Evolutionary conservation across 1,284 basidiomycete species (phyloP), one percentile per base, ranked within the genome.

Genomic region (Puccinia triticina): DNA sequence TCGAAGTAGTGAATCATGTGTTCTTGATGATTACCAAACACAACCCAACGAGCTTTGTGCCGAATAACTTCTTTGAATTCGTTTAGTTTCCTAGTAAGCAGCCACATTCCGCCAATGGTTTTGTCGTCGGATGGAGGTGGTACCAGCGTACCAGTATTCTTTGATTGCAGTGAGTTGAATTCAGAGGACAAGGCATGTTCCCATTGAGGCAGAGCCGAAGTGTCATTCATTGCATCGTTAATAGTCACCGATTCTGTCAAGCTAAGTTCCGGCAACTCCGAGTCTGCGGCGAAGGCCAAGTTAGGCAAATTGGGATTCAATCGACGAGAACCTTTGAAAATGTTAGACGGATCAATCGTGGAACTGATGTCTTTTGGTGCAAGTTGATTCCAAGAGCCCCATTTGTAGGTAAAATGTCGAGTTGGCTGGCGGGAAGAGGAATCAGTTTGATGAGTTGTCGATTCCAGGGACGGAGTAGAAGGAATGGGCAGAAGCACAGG

Each of bases 1-100:
- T n/a, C n/a, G n/a, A n/a, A n/a, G 23, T 77, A 77, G 43, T 77
- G 55, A 21, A 61, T 21, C 59, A 59, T 66, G n/a, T 61, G 37
- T 34, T 40, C 46, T 46, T 77, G 75, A 77, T 77, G 55, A 32
- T 77, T 77, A 26, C 75, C 57, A 26, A 77, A 77, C 2, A 32
- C 21, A 12, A 79, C 66, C 64, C 50, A 79, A 18, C n/a, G 29
- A 5, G 74, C 74, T 40, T 76, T 76, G 37, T 76, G 57, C 3
- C 74, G 3, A 1, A 26, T 23, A 10, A 61, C 40, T n/a, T 76
- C 57, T 14, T 50, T 50, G 34, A 76, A 43, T 37, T 78, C 64
- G 34, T 78, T 61, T 18, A 32, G 21, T 40, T 78, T 78, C 5
- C 37, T 26, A 26, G 23, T 67, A 5, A 78, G 48, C 4, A 43